Conservation (phyloP, 768 basidiomycete genomes). For the Lactarius pseudohatsudake region DNA sequence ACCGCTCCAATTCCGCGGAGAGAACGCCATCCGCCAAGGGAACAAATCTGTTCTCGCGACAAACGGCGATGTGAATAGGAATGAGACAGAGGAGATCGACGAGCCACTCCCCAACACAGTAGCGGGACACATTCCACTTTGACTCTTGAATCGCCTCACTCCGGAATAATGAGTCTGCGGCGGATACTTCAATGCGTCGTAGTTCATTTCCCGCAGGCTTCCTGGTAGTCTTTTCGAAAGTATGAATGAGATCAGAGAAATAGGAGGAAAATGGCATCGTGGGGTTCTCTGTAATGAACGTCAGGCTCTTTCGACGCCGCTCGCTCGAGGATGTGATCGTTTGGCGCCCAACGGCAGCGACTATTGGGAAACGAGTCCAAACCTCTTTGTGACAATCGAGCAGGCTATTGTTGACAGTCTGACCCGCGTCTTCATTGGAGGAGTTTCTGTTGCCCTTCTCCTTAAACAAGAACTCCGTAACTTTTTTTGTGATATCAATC, state of each 20-base stretch:
- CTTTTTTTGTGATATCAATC: slow-evolving; percentile 52
- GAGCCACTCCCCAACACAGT: slow-evolving; percentile 55
- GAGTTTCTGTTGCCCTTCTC: slow-evolving; percentile 38
- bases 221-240: slow-evolving; percentile 48
- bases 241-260: slow-evolving; percentile 44
- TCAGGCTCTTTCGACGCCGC: slow-evolving; percentile 38
- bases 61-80: slow-evolving; percentile 43
- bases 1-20: slow-evolving; percentile 49
- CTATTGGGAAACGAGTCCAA: not conserved
- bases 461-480: slow-evolving; percentile 56
- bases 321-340: slow-evolving; percentile 20
- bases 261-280: slow-evolving; percentile 41
- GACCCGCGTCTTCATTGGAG: slow-evolving; percentile 18
- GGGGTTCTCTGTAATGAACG: slow-evolving; percentile 46
- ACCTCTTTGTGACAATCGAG: not conserved
- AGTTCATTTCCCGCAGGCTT: slow-evolving; percentile 52
- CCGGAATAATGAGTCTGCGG: slow-evolving; percentile 33
- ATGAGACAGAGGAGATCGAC: slow-evolving; percentile 50
- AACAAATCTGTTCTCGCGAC: slow-evolving; percentile 57
- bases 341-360: not conserved
- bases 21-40: slow-evolving; percentile 58
- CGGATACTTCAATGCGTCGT: slow-evolving; percentile 39
- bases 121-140: slow-evolving; percentile 14
- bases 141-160: not conserved
- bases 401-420: slow-evolving; percentile 41